A percentile compares a stretch with the other conserved stretches of the same genome.
Conservation (phyloP, 345 rosid genomes). For the Populus tremula region DNA sequence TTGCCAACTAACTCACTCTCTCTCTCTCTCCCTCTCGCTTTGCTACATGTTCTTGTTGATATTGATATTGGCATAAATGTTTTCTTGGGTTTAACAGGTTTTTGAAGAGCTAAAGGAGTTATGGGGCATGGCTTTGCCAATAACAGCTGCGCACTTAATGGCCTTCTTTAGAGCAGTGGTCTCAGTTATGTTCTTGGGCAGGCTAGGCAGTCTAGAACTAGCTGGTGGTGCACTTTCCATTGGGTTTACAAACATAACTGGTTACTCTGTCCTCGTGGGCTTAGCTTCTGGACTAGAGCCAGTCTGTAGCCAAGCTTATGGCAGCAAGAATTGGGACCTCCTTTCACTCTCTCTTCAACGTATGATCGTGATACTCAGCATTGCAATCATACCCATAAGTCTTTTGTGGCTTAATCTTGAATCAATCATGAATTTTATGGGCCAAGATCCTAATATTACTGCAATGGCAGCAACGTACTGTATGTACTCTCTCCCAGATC, state of each 20-base stretch:
- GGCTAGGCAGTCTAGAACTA: slow-evolving; percentile 86
- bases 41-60: background rate
- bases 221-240: slow-evolving; percentile 97
- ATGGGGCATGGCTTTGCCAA: slow-evolving; percentile 84
- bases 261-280: slow-evolving; percentile 90
- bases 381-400: slow-evolving; percentile 74
- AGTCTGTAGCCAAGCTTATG: slow-evolving; percentile 94
- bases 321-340: slow-evolving; percentile 86
- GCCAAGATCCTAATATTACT: slow-evolving; percentile 80
- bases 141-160: slow-evolving; percentile 80
- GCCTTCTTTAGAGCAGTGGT: slow-evolving; percentile 77
- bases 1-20: background rate
- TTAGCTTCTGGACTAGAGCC: slow-evolving; percentile 97
- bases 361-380: slow-evolving; percentile 75
- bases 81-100: slow-evolving; percentile 40
- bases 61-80: slow-evolving; percentile 3
- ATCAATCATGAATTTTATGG: slow-evolving; percentile 74
- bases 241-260: slow-evolving; percentile 97
- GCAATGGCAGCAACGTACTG: slow-evolving; percentile 82
- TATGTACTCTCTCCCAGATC: slow-evolving; percentile 83
- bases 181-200: slow-evolving; percentile 82
- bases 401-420: slow-evolving; percentile 83
- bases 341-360: slow-evolving; percentile 80
- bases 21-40: background rate
- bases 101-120: slow-evolving; percentile 79